Percentiles rank a stretch among this genome's conserved stretches.
Conservation (phyloP, 129 eudicot species). For the Kitagawia praeruptora region DNA sequence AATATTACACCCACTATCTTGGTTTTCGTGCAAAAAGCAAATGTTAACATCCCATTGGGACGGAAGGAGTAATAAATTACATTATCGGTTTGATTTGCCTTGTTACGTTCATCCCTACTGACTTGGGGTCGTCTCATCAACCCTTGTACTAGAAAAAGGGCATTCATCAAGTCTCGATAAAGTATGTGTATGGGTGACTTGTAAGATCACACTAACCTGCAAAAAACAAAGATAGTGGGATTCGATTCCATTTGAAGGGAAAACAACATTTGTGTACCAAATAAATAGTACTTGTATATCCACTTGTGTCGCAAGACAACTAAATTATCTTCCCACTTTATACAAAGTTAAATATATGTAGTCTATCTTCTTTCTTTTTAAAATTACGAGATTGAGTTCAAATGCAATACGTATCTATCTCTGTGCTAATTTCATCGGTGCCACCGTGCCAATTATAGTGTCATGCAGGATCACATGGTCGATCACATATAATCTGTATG, state of each 20-base stretch:
- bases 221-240: constrained; percentile 4
- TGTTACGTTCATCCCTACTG: too few relatives aligned
- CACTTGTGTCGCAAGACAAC: not conserved
- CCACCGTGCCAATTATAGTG: too few relatives aligned
- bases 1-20: too few relatives aligned
- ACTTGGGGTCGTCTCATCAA: too few relatives aligned
- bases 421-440: too few relatives aligned
- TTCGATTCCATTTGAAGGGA: not conserved
- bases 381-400: not conserved
- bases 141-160: not conserved
- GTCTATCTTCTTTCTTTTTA: not conserved
- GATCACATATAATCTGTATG: too few relatives aligned
- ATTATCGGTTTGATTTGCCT: too few relatives aligned
- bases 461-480: not conserved
- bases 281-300: not conserved
- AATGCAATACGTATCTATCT: not conserved
- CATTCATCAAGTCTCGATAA: not conserved
- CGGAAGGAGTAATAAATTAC: too few relatives aligned
- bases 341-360: not conserved
- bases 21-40: too few relatives aligned
- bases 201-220: not conserved
- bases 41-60: too few relatives aligned
- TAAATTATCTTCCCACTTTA: not conserved
- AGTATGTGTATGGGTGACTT: not conserved
- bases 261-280: not conserved